A percentile compares a stretch with the other conserved stretches of the same genome.
Conservation (phyloP, 495 filamentous ascomycete species). For the Penicillium silybi region DNA sequence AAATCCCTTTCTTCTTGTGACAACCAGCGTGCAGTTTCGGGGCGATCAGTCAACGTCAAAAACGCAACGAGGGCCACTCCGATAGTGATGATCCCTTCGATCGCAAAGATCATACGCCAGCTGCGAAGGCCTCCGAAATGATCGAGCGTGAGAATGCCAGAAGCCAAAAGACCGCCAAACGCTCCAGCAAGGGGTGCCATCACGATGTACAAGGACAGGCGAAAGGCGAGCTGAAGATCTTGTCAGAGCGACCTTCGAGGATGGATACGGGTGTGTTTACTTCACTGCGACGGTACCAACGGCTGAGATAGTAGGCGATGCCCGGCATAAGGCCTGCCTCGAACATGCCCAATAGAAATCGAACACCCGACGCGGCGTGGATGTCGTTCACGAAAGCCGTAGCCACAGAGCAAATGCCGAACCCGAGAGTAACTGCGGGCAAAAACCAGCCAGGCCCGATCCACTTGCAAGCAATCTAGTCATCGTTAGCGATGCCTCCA, state of each 20-base stretch:
- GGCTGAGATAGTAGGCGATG: conserved; percentile 66
- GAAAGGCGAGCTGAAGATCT: conserved; percentile 48
- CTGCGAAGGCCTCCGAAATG: conserved; percentile 44
- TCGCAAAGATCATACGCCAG: conserved; percentile 73
- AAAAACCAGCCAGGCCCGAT: conserved; percentile 51
- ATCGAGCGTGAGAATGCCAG: conserved; percentile 46
- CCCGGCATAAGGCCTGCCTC: conserved; percentile 72
- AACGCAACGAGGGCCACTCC: conserved; percentile 54
- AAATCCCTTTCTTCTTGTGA: conserved; percentile 60
- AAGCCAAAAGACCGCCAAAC: conserved; percentile 67
- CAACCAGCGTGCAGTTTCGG: conserved; percentile 62
- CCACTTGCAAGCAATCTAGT: conserved; percentile 39
- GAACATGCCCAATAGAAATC: conserved; percentile 58
- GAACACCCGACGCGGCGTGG: conserved; percentile 38
- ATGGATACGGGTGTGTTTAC: neutral
- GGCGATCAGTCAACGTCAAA: conserved; percentile 62
- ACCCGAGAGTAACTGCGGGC: conserved; percentile 41
- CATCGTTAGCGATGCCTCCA: neutral
- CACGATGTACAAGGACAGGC: conserved; percentile 46
- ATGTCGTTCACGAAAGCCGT: conserved; percentile 47
- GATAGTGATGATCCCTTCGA: conserved; percentile 70
- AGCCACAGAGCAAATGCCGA: conserved; percentile 45
- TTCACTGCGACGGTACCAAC: conserved; percentile 67
- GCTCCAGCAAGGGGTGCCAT: conserved; percentile 67
- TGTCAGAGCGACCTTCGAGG: neutral